Conservation (phyloP, 345 rosid species). For the Populus euphratica region DNA sequence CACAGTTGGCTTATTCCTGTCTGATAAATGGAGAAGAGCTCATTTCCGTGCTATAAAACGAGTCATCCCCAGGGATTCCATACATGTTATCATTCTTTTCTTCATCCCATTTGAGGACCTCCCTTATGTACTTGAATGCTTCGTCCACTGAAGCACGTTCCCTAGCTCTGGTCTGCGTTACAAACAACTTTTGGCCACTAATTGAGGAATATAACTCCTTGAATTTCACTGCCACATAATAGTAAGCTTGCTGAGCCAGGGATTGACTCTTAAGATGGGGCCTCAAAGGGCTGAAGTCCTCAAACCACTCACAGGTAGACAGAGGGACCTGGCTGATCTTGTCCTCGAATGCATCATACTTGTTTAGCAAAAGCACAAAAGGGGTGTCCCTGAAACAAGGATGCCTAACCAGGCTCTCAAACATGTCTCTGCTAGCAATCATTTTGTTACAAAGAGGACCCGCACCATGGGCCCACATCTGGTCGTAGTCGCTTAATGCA, state of each 20-base stretch:
- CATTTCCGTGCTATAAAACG: conserved; percentile 47
- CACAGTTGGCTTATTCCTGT: conserved; percentile 22
- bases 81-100: conserved; percentile 42
- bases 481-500: conserved; percentile 60
- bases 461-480: conserved; percentile 25
- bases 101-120: conserved; percentile 63
- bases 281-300: conserved; percentile 46
- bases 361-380: conserved; percentile 53
- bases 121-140: conserved; percentile 52
- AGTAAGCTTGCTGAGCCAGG: conserved; percentile 55
- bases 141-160: conserved; percentile 41
- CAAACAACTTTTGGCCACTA: conserved; percentile 45
- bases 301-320: conserved; percentile 54
- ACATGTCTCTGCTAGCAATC: conserved; percentile 46
- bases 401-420: conserved; percentile 46
- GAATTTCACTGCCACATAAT: conserved; percentile 50
- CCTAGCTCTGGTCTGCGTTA: conserved; percentile 39
- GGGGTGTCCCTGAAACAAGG: conserved; percentile 48
- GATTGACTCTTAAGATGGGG: conserved; percentile 38
- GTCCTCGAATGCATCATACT: conserved; percentile 51
- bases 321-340: conserved; percentile 42
- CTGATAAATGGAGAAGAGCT: conserved; percentile 42
- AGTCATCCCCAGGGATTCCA: conserved; percentile 38
- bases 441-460: conserved; percentile 42
- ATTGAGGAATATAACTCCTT: conserved; percentile 47